Conservation (phyloP, 2,329 filamentous ascomycete species). For the Penicillium paneum region DNA sequence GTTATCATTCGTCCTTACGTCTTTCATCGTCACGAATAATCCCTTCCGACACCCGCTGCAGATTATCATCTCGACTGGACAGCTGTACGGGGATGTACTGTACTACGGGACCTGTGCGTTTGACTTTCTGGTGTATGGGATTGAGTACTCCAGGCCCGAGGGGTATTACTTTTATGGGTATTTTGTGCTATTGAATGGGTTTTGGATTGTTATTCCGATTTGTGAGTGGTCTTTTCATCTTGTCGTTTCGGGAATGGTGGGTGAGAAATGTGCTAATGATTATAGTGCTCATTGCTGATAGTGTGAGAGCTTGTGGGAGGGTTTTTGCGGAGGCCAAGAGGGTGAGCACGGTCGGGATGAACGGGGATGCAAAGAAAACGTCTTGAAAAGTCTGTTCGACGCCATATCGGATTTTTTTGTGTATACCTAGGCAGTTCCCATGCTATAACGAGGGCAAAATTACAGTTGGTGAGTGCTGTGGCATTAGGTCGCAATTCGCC, state of each 20-base stretch:
- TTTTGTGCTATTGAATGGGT: not conserved
- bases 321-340: not conserved
- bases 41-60: constrained; percentile 52
- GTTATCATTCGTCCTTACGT: constrained; percentile 51
- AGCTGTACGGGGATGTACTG: constrained; percentile 56
- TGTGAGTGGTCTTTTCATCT: not conserved
- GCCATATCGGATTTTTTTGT: no score
- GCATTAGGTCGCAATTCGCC: no score
- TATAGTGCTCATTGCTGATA: not conserved
- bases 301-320: not conserved
- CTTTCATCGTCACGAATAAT: constrained; percentile 47
- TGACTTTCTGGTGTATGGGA: constrained; percentile 49
- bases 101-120: constrained; percentile 52
- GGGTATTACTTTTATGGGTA: constrained; percentile 46
- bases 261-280: not conserved
- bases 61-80: constrained; percentile 53
- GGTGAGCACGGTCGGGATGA: not conserved
- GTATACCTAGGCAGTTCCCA: no score
- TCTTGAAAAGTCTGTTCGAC: not conserved
- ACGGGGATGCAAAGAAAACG: not conserved
- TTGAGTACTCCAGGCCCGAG: constrained; percentile 49
- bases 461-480: no score
- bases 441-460: no score
- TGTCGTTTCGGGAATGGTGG: not conserved
- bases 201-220: not conserved